Evolutionary conservation across 257 asterid genomes (phyloP), one percentile per base, ranked within the genome.

Genomic region (Cinchona pubescens): DNA sequence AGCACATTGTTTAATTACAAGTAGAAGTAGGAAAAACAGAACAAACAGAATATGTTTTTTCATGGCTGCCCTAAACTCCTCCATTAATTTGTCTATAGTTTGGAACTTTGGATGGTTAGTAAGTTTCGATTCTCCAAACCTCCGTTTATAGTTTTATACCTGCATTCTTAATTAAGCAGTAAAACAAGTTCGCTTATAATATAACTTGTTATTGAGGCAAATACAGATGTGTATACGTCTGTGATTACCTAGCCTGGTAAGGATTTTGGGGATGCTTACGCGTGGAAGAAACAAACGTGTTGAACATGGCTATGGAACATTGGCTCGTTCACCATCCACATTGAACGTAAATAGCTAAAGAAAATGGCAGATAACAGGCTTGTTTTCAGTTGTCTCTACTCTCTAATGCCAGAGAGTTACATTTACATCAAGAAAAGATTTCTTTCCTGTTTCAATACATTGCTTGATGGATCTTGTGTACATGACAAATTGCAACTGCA

Each of bases 11-110:
- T 48, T 55, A 42, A 53, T 45, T 34, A 34, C 14, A 32, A 68
- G 15, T 16, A 79, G 25, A 7, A 69, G 27, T 53, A 63, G 49
- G 58, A 66, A n/a, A 42, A 48, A 43, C 3, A 79, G 19, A n/a
- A 65, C 30, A 32, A 68, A 51, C 46, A 74, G 14, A 79, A 42
- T 19, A 23, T 51, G 60, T 56, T 51, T 2, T 67, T 55, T 72
- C 82, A 55, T 78, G 46, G 32, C 77, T 63, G 14, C 34, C 25
- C 49, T 16, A 30, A 7, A 15, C 48, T 32, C 23, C 4, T 4
- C 9, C 14, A 35, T 21, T 38, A n/a, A n/a, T n/a, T n/a, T 19
- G 1, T 4, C 14, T 45, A 29, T 3, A 27, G 3, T 25, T 4
- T 3, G 58, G 58, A 67, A 64, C 21, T 67, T 67, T n/a, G 60